Base-by-base conservation (phyloP, 2,329 filamentous ascomycete species). In the Dactylellina drechsleri region DNA sequence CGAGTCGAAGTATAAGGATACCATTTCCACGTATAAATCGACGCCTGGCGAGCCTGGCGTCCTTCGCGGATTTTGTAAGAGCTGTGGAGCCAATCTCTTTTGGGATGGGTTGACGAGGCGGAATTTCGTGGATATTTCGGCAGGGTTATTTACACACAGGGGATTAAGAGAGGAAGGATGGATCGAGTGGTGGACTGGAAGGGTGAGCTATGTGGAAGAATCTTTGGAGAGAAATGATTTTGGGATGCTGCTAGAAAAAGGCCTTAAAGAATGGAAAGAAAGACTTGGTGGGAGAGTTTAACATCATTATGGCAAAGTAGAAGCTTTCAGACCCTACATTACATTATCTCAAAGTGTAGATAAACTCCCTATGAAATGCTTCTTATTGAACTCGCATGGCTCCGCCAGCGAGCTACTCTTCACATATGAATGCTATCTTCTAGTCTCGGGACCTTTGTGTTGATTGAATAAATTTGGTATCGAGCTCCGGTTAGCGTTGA, bases 41-140 rank as follows among this genome's bases (percentile, higher is more conserved):
- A 88, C 85, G 0, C 28, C 60, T 2, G 68, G 61, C 7, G 56
- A 66, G 7, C 79, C 82, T 0, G 85, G 83, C 0, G 85, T 88
- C 2, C 81, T 83, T 54, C 85, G 90, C 15, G 86, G 89, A 50
- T 91, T 90, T 78, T 92, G 89, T 79, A 80, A 81, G 1, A 79
- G 65, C 0, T 92, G 90, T 78, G 89, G 89, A 0, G 89, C 90
- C 0, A 88, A 85, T 0, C 84, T 88, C 2, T 91, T 90, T 78
- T 91, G 87, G 86, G 85, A 87, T 77, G 85, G 85, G 62, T 81
- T 83, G 82, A 83, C 61, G 73, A 82, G 88, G 45, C 83, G 86
- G 0, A 83, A 84, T 2, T 79, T 91, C 16, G 83, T 91, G 15
- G 88, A 91, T 80, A 85, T 91, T 7, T 90, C 88, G 74, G 85